Conservation (phyloP, 441 rosid species). For the Pelargonium fulgidum region DNA sequence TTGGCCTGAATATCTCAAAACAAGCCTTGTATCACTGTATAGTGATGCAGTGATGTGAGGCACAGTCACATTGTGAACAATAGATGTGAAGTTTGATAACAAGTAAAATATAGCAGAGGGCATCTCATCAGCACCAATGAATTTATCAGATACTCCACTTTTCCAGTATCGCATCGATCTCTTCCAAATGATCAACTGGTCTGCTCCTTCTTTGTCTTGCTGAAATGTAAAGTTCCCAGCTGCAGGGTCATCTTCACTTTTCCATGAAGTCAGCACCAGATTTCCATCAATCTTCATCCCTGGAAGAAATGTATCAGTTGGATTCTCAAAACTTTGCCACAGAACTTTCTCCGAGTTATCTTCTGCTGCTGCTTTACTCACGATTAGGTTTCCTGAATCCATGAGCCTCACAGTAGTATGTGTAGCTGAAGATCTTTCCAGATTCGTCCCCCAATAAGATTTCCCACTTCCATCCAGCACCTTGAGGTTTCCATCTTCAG, state of each 20-base stretch:
- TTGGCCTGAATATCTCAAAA: constrained; percentile 42
- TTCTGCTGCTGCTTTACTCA: constrained; percentile 17
- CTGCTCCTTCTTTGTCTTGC: constrained; percentile 33
- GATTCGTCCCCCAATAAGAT: constrained; percentile 30
- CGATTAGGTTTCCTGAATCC: constrained; percentile 50
- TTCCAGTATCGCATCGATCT: constrained; percentile 41
- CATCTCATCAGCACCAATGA: constrained; percentile 36
- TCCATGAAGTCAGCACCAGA: constrained; percentile 43
- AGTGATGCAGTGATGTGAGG: constrained; percentile 12
- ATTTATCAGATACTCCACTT: constrained; percentile 25
- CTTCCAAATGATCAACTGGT: constrained; percentile 37
- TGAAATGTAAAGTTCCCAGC: constrained; percentile 46
- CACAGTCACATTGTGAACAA: constrained; percentile 20
- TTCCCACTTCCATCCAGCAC: constrained; percentile 24
- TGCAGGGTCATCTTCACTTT: constrained; percentile 40
- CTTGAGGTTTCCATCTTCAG: constrained; percentile 38
- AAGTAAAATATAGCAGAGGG: constrained; percentile 37
- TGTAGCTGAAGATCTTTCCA: constrained; percentile 20
- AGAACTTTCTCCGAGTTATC: not conserved
- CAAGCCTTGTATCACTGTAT: constrained; percentile 34
- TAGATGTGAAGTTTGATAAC: constrained; percentile 33
- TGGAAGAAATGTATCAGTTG: constrained; percentile 66
- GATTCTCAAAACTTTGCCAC: constrained; percentile 65
- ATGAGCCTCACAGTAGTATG: constrained; percentile 27
- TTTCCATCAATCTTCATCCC: constrained; percentile 52